phyloP scores from a whole-genome alignment of 306 rosid species.

The Prosopis cineraria region DNA sequence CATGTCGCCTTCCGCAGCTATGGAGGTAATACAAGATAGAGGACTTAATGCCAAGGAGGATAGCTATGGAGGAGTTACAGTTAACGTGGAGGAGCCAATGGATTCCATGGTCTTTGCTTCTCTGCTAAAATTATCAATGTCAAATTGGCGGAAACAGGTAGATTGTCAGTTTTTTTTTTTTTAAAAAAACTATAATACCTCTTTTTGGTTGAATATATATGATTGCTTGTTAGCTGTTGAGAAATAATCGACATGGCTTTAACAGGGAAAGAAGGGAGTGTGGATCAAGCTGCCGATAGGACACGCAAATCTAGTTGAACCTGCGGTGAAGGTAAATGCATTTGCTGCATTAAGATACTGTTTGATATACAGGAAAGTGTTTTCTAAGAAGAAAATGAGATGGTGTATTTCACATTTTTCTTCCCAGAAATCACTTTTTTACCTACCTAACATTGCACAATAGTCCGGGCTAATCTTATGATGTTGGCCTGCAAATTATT shows the following conservation, averaged over 20 bases:
- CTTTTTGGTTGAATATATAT: not conserved
- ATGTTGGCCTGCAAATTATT: not conserved
- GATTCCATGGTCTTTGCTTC: conserved; percentile 50
- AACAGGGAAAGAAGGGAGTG: conserved; percentile 72
- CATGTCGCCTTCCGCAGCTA: conserved; percentile 30
- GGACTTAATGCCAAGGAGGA: conserved; percentile 53
- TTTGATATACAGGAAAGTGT: too few species aligned
- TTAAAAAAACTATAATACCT: too few species aligned
- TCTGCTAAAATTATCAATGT: conserved; percentile 48
- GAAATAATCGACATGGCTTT: not conserved
- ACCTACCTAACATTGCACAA: too few species aligned
- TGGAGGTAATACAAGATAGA: conserved; percentile 35
- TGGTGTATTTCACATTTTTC: too few species aligned
- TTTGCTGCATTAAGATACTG: too few species aligned
- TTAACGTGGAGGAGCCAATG: conserved; percentile 51
- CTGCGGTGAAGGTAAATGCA: conserved; percentile 57
- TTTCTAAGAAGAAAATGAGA: too few species aligned
- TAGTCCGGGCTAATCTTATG: conserved; percentile 6
- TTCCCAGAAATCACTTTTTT: too few species aligned
- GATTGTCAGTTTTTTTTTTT: not conserved
- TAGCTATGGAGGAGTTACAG: conserved; percentile 59
- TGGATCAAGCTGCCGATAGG: conserved; percentile 78
- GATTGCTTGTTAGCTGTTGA: not conserved
- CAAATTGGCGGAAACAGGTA: conserved; percentile 68
- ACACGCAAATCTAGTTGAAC: conserved; percentile 62